These are phyloP conservation scores for Furcasterigmium furcatum DNA, from an alignment of 2,329 filamentous ascomycete genomes.

Conservation along the genomic window DNA sequence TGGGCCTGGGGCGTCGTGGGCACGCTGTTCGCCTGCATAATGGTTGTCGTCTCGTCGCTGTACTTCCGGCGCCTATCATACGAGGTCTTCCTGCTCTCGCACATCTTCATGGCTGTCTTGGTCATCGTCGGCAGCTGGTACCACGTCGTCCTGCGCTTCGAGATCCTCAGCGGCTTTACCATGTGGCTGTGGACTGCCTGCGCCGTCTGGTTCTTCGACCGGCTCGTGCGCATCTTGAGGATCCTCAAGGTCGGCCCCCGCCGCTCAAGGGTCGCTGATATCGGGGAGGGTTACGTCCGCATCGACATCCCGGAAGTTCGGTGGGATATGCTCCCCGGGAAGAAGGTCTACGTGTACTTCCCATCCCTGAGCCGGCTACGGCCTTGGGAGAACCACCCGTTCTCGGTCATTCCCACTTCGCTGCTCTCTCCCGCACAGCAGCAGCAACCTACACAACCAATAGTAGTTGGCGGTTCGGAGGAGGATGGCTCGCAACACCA, in stretches of 20 bases:
- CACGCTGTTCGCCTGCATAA: constrained; percentile 22
- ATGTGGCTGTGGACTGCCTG: constrained; percentile 30
- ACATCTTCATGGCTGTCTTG: constrained; percentile 33
- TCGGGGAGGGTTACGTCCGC: constrained; percentile 28
- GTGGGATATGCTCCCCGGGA: constrained; percentile 24
- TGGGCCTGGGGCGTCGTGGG: constrained; percentile 39
- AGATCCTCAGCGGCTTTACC: constrained; percentile 38
- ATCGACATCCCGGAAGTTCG: constrained; percentile 36
- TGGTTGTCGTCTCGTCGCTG: constrained; percentile 25
- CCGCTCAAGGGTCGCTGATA: constrained; percentile 29
- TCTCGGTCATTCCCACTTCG: constrained; percentile 34
- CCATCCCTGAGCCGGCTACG: constrained; percentile 35
- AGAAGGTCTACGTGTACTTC: constrained; percentile 46
- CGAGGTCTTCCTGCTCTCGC: constrained; percentile 37
- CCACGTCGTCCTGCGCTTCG: constrained; percentile 27
- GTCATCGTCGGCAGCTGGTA: constrained; percentile 34
- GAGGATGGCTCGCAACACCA: background rate
- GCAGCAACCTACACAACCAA: too few relatives aligned
- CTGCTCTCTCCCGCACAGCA: constrained; percentile 8
- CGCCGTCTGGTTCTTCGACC: constrained; percentile 35
- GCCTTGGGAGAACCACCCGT: constrained; percentile 53
- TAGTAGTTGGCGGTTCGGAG: too few relatives aligned
- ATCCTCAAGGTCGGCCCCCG: constrained; percentile 32
- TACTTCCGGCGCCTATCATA: constrained; percentile 27
- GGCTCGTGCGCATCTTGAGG: constrained; percentile 33